These are phyloP conservation scores for Oryza brachyantha DNA, from an alignment of 176 grass and related monocot species.

Conservation along the genomic window DNA sequence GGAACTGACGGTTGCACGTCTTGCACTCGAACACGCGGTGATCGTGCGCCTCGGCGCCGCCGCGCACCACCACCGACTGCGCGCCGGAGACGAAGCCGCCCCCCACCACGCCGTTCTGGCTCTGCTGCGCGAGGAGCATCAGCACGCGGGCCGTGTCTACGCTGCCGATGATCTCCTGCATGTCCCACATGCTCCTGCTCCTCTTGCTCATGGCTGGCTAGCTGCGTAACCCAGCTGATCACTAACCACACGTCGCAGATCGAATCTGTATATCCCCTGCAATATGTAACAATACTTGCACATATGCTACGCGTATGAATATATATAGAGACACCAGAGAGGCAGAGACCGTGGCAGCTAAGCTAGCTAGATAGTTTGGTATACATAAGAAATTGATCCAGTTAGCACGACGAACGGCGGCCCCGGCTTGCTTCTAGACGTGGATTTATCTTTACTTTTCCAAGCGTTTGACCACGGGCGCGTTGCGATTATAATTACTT, in stretches of 20 bases:
- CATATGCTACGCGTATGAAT: not conserved
- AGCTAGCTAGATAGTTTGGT: not conserved
- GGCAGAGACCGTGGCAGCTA: not conserved
- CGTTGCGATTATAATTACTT: not conserved
- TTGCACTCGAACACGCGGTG: constrained; percentile 93
- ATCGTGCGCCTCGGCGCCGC: not conserved
- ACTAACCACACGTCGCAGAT: not conserved
- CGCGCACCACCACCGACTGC: not conserved
- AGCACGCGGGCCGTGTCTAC: constrained; percentile 59
- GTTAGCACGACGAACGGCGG: not conserved
- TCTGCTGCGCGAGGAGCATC: constrained; percentile 56
- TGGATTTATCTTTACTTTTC: constrained; percentile 37
- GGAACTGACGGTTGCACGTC: constrained; percentile 78
- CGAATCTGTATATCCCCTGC: not conserved
- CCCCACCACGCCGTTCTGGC: not conserved
- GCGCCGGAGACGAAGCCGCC: not conserved
- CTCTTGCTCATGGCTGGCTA: constrained; percentile 45
- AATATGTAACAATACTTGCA: not conserved
- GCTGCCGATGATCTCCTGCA: constrained; percentile 30
- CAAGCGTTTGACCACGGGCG: not conserved
- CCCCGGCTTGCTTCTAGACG: constrained; percentile 4
- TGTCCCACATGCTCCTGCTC: constrained; percentile 25
- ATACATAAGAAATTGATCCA: not conserved
- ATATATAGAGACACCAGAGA: not conserved
- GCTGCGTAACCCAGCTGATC: not conserved